Base-by-base conservation (phyloP, 345 rosid genomes). In the Populus deltoides region DNA sequence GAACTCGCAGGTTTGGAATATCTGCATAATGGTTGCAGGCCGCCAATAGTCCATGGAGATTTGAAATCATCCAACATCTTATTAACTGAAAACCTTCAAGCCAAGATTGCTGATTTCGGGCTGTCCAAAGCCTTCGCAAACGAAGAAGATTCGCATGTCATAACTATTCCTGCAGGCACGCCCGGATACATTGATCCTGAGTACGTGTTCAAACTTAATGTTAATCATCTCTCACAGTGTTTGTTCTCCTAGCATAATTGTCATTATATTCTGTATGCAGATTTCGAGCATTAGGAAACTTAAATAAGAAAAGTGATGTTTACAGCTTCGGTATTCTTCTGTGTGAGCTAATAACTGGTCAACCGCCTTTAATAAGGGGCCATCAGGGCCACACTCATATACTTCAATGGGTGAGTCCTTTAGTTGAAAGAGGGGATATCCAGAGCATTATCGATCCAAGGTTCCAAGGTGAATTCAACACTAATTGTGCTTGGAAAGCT, bases 401-500 rank as follows among this genome's bases (percentile, higher is more conserved):
- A 9, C 39, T 72, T 25, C 41, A 35, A 15, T 66, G 72, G 77
- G 81, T 72, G 6, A n/a, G 24, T 3, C 45, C 81, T 8, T 0
- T 8, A 27, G 20, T 71, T 6, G 39, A 78, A 25, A 71, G 8
- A 0, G 81, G 29, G 11, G 76, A 47, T 35, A 71, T 49, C 25
- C 53, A 78, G 11, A 24, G 66, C 63, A 31, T 5, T 25, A 41
- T 71, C 12, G 77, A 72, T 33, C 66, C 71, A 15, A 72, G 66
- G 66, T 17, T 72, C 49, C 18, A 51, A 0, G 72, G 81, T 9
- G 33, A 27, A 6, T 78, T 63, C 51, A 16, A 53, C 53, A 0
- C 22, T 1, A 22, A 11, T 36, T 65, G 24, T 22, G 77, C 72
- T 31, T 78, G 75, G 59, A 78, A 71, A 66, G 66, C 55, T 31